These are phyloP conservation scores for Adiantum capillusveneris DNA, from an alignment of 75 land plant species.

Conservation along the genomic window DNA sequence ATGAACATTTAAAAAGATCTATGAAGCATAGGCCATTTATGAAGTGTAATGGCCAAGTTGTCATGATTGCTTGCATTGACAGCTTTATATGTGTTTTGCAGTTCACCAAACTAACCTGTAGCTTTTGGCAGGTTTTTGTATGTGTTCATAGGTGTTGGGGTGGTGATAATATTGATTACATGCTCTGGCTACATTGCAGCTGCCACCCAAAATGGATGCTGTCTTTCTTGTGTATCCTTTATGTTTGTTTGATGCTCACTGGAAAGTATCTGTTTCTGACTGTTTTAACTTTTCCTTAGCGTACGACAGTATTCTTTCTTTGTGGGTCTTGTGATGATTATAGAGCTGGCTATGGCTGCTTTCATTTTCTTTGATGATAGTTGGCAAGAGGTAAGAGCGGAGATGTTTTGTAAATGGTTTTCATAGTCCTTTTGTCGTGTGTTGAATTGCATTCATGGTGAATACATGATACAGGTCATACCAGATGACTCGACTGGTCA, in stretches of 20 bases:
- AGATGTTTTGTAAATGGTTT: not conserved
- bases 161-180: conserved; percentile 56
- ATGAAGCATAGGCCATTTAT: no score
- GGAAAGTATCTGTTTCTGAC: not conserved
- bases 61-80: no score
- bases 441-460: not conserved
- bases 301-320: conserved; percentile 56
- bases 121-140: conserved; percentile 99
- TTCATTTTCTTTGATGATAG: conserved; percentile 72
- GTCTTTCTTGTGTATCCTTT: conserved; percentile 90
- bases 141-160: conserved; percentile 74
- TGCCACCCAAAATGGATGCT: conserved; percentile 63
- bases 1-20: no score
- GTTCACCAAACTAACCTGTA: no score
- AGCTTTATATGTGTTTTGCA: no score
- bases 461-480: conserved; percentile 47
- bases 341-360: conserved; percentile 69
- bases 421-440: no score
- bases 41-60: no score
- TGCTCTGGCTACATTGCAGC: conserved; percentile 78
- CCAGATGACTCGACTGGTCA: conserved; percentile 85
- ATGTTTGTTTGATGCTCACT: not conserved
- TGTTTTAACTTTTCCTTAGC: conserved; percentile 14
- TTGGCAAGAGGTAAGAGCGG: conserved; percentile 67
- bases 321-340: conserved; percentile 53